A percentile compares a stretch with the other conserved stretches of the same genome.
Evolutionary conservation across 1,139 yeast genomes (phyloP).

Genomic region (Saccharomycopsis phalli): DNA sequence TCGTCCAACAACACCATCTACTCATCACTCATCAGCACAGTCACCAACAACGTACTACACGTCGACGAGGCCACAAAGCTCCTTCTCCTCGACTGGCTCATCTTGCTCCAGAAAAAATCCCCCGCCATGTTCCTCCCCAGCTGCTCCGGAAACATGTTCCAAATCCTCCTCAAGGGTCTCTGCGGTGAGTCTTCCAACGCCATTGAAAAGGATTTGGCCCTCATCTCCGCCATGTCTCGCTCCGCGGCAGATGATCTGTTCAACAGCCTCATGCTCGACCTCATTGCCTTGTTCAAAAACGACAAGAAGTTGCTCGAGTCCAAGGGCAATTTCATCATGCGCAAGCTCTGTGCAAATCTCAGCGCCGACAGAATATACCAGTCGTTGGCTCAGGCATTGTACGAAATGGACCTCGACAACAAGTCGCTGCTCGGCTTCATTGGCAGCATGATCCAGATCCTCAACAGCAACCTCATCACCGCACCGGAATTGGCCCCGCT

Average conservation of each 20-base stretch:
- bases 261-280: constrained; percentile 62
- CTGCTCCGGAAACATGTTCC: constrained; percentile 54
- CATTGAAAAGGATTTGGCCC: constrained; percentile 64
- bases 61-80: constrained; percentile 69
- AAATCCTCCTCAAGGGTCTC: constrained; percentile 70
- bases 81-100: constrained; percentile 87
- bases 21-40: constrained; percentile 7
- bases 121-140: constrained; percentile 40
- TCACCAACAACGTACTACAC: constrained; percentile 11
- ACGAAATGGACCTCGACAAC: constrained; percentile 8
- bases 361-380: constrained; percentile 79
- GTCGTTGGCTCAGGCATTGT: constrained; percentile 66
- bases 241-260: constrained; percentile 76
- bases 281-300: constrained; percentile 59
- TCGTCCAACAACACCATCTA: not conserved
- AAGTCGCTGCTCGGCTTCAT: constrained; percentile 55
- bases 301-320: constrained; percentile 55
- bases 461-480: constrained; percentile 81
- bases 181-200: constrained; percentile 84
- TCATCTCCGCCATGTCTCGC: constrained; percentile 70
- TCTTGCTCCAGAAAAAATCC: constrained; percentile 68
- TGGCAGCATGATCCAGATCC: constrained; percentile 73
- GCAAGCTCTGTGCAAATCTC: constrained; percentile 75
- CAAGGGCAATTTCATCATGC: constrained; percentile 76
- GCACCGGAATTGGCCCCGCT: constrained; percentile 71